phyloP scores from a whole-genome alignment of 148 eudicot species.

The Nepenthes mirabilis region DNA sequence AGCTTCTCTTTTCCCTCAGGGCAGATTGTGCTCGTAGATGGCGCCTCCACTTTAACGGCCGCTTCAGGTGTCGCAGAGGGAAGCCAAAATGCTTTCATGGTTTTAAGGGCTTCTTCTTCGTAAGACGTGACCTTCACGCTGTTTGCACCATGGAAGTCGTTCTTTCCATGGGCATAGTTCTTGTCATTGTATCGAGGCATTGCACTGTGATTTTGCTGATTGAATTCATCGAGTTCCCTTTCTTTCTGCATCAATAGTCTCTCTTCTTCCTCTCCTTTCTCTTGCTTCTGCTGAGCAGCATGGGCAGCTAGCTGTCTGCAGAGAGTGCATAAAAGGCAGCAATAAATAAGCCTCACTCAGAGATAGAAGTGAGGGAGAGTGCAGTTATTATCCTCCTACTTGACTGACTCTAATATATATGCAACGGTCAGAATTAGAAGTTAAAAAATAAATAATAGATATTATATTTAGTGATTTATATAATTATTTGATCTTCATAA shows the following conservation, averaged over 20 bases:
- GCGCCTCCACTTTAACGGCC: constrained; percentile 61
- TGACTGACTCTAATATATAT: too few relatives aligned
- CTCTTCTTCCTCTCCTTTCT: constrained; percentile 72
- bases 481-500: too few relatives aligned
- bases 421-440: too few relatives aligned
- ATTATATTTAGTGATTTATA: too few relatives aligned
- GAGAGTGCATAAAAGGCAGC: too few relatives aligned
- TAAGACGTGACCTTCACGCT: constrained; percentile 85
- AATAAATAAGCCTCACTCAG: too few relatives aligned
- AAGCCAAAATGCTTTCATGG: constrained; percentile 99
- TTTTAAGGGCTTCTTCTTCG: constrained; percentile 88
- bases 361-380: too few relatives aligned
- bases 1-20: constrained; percentile 92
- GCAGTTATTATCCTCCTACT: too few relatives aligned
- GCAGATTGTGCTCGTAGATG: constrained; percentile 57
- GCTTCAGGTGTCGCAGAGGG: constrained; percentile 98
- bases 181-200: constrained; percentile 82
- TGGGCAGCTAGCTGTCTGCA: constrained; percentile 54
- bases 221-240: constrained; percentile 78
- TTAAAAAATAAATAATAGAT: too few relatives aligned
- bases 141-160: constrained; percentile 92
- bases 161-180: constrained; percentile 51
- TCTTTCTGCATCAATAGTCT: constrained; percentile 58
- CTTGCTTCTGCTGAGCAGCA: constrained; percentile 63
- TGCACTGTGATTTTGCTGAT: constrained; percentile 94